A percentile compares a stretch with the other conserved stretches of the same genome.
Conservation (phyloP, 306 rosid genomes). For the Quercus aquifolioides region DNA sequence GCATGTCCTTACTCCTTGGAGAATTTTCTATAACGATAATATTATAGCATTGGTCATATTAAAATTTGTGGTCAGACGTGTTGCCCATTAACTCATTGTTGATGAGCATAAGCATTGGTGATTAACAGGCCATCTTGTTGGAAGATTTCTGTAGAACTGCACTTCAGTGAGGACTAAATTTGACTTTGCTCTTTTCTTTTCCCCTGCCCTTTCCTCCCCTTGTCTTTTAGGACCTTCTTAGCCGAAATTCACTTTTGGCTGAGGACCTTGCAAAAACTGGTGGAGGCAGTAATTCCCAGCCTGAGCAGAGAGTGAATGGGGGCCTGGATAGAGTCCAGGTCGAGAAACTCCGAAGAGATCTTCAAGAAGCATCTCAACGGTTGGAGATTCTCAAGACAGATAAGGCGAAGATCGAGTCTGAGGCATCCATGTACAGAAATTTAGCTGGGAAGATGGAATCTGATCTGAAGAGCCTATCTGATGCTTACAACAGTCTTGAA, state of each 20-base stretch:
- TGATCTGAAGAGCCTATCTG: slow-evolving; percentile 85
- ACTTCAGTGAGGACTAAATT: neutral
- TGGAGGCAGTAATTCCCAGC: slow-evolving; percentile 32
- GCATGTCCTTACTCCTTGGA: no score
- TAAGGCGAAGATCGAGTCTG: slow-evolving; percentile 66
- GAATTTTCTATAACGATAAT: neutral
- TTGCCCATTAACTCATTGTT: neutral
- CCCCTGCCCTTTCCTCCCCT: neutral
- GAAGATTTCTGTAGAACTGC: slow-evolving; percentile 3
- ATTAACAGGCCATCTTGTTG: slow-evolving; percentile 5
- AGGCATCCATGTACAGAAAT: slow-evolving; percentile 55
- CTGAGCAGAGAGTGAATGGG: slow-evolving; percentile 60
- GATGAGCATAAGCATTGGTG: neutral
- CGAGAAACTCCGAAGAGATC: slow-evolving; percentile 74
- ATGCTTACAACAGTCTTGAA: slow-evolving; percentile 96
- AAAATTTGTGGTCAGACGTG: neutral
- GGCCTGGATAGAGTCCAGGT: slow-evolving; percentile 62
- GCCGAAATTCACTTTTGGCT: slow-evolving; percentile 78
- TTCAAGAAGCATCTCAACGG: slow-evolving; percentile 70
- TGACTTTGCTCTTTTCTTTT: neutral
- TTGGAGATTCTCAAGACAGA: slow-evolving; percentile 74
- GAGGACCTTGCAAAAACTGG: slow-evolving; percentile 72
- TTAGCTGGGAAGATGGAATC: slow-evolving; percentile 86
- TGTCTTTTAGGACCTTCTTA: slow-evolving; percentile 64
- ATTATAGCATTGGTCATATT: neutral